These are phyloP conservation scores for Haberlea rhodopensis DNA, from an alignment of 257 asterid species.

Conservation along the genomic window DNA sequence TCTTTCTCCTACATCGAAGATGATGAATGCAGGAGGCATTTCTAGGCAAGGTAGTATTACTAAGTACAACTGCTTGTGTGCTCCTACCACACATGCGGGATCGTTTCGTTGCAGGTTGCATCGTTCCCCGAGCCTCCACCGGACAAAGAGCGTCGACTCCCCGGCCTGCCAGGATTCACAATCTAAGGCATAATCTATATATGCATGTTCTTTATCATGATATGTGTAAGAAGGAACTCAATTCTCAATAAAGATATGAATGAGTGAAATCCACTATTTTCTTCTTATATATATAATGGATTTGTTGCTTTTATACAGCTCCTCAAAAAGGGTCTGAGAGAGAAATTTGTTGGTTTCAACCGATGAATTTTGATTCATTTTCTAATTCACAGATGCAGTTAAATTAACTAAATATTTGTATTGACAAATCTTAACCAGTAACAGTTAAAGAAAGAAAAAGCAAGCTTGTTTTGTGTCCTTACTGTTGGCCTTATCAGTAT, in stretches of 20 bases:
- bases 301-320: neutral
- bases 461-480: neutral
- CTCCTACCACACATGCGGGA: neutral
- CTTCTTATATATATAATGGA: neutral
- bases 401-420: no score
- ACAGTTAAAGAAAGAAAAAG: neutral
- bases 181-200: neutral
- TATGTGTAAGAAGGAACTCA: neutral
- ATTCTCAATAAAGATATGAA: neutral
- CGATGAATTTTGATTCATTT: neutral
- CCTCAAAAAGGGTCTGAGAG: neutral
- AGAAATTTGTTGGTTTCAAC: neutral
- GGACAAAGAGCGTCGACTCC: neutral
- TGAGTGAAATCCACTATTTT: neutral
- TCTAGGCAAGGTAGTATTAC: neutral
- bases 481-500: no score
- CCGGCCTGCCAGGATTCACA: neutral
- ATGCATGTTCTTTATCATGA: neutral
- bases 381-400: no score
- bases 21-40: neutral
- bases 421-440: neutral
- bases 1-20: neutral
- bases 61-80: neutral
- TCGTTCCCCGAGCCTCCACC: neutral
- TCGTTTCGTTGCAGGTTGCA: neutral